phyloP scores from a whole-genome alignment of 495 filamentous ascomycete genomes.

The Tricharina praecox region DNA sequence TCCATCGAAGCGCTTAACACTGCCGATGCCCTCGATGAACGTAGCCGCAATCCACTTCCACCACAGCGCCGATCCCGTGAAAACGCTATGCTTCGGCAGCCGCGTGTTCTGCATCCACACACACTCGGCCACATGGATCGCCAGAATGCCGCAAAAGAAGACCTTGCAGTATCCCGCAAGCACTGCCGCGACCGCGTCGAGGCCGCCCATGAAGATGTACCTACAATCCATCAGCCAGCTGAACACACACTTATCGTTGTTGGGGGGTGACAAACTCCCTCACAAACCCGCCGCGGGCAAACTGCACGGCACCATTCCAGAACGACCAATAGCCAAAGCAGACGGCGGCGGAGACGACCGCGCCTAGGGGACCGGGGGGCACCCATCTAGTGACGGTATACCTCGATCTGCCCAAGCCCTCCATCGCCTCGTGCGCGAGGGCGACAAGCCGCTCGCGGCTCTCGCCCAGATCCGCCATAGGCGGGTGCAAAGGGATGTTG shows the following conservation, averaged over 20 bases:
- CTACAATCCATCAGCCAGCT: constrained; percentile 19
- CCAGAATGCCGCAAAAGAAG: constrained; percentile 33
- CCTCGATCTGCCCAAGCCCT: constrained; percentile 37
- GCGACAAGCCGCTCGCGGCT: constrained; percentile 43
- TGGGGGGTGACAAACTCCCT: constrained; percentile 7
- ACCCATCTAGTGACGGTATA: constrained; percentile 41
- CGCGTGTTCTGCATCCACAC: constrained; percentile 33
- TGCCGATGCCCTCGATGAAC: constrained; percentile 43
- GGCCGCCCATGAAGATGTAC: constrained; percentile 29
- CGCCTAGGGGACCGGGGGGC: constrained; percentile 30
- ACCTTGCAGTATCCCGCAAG: constrained; percentile 31
- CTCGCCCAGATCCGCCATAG: constrained; percentile 41
- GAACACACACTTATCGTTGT: neutral
- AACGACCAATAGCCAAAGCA: constrained; percentile 30
- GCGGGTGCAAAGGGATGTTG: constrained; percentile 42
- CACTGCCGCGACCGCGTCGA: constrained; percentile 29
- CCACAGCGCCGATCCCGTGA: constrained; percentile 38
- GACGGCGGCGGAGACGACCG: constrained; percentile 31
- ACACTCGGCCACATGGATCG: constrained; percentile 39
- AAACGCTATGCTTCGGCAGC: constrained; percentile 42
- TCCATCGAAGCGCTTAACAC: constrained; percentile 38
- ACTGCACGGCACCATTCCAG: constrained; percentile 33
- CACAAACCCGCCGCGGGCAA: constrained; percentile 35
- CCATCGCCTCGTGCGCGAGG: constrained; percentile 45
- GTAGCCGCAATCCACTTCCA: constrained; percentile 41